Evolutionary conservation across 768 basidiomycete genomes (phyloP).

Genomic region (Pulveroboletus ravenelii): DNA sequence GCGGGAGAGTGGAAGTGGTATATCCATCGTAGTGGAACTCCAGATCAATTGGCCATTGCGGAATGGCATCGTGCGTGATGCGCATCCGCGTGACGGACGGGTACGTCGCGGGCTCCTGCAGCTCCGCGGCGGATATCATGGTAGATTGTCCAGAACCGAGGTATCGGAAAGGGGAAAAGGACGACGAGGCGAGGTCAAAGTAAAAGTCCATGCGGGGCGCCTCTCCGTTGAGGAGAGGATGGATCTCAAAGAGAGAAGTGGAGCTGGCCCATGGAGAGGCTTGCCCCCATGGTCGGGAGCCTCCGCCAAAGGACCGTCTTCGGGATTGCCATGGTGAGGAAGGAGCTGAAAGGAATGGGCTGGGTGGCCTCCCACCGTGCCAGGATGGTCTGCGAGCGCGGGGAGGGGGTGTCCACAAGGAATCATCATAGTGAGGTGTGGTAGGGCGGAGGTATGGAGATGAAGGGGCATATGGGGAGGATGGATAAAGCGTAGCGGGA

Average conservation of each 20-base stretch:
- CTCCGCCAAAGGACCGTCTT: slow-evolving; percentile 29
- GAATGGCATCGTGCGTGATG: slow-evolving; percentile 53
- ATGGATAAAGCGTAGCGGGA: slow-evolving; percentile 31
- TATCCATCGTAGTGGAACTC: slow-evolving; percentile 33
- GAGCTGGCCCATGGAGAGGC: slow-evolving; percentile 22
- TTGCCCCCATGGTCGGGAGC: slow-evolving; percentile 16
- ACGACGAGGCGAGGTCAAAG: slow-evolving; percentile 52
- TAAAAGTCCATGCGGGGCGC: slow-evolving; percentile 40
- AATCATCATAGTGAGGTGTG: slow-evolving; percentile 26
- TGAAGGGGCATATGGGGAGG: slow-evolving; percentile 33
- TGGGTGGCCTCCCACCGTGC: slow-evolving; percentile 31
- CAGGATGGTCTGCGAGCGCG: slow-evolving; percentile 42
- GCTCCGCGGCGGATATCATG: slow-evolving; percentile 41
- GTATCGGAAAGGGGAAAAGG: slow-evolving; percentile 42
- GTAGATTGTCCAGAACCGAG: slow-evolving; percentile 36
- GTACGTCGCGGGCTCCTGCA: slow-evolving; percentile 50
- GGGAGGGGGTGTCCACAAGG: slow-evolving; percentile 23
- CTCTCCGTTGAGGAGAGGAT: slow-evolving; percentile 46
- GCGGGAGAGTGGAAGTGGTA: slow-evolving; percentile 18
- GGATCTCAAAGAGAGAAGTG: slow-evolving; percentile 26
- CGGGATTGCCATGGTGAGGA: slow-evolving; percentile 10
- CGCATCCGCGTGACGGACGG: slow-evolving; percentile 50
- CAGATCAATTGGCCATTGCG: slow-evolving; percentile 60
- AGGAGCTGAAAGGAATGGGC: slow-evolving; percentile 22
- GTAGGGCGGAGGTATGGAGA: slow-evolving; percentile 29